These are phyloP conservation scores for Microbotryomycetes sp. DNA, from an alignment of 1,284 basidiomycete genomes.

Conservation along the genomic window DNA sequence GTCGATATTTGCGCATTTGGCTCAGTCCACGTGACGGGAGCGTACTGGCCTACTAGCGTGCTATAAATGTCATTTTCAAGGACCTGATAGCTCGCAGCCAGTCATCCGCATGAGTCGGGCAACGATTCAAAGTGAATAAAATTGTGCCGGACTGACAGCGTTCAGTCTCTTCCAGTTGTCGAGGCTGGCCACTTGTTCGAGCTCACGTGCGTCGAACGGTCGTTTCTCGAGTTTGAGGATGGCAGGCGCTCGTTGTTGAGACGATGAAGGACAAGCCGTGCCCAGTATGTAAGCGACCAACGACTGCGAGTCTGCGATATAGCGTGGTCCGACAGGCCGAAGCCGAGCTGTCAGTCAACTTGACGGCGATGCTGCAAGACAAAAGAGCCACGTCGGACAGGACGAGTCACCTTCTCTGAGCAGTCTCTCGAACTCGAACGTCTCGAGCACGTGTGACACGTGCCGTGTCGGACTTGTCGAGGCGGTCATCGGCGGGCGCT, in stretches of 20 bases:
- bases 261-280: conserved; percentile 41
- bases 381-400: not conserved
- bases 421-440: conserved; percentile 52
- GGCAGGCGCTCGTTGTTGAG: conserved; percentile 43
- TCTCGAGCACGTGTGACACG: conserved; percentile 34
- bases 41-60: conserved; percentile 35
- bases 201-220: conserved; percentile 44
- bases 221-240: conserved; percentile 60
- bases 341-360: too few relatives aligned
- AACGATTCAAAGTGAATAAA: not conserved
- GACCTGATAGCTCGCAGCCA: conserved; percentile 9
- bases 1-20: conserved; percentile 25
- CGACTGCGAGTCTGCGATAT: conserved; percentile 50
- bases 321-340: not conserved
- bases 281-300: conserved; percentile 50
- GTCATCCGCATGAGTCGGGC: not conserved
- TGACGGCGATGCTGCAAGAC: not conserved
- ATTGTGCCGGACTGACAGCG: conserved; percentile 7
- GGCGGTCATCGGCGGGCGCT: too few relatives aligned
- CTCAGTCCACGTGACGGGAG: not conserved
- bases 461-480: too few relatives aligned
- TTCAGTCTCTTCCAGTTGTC: conserved; percentile 18
- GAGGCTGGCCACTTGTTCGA: conserved; percentile 29
- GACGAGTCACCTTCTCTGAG: conserved; percentile 52
- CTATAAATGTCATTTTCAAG: conserved; percentile 38